Base-by-base conservation (phyloP, 371 early-diverging fungal species). In the Rhizopus delemar region DNA sequence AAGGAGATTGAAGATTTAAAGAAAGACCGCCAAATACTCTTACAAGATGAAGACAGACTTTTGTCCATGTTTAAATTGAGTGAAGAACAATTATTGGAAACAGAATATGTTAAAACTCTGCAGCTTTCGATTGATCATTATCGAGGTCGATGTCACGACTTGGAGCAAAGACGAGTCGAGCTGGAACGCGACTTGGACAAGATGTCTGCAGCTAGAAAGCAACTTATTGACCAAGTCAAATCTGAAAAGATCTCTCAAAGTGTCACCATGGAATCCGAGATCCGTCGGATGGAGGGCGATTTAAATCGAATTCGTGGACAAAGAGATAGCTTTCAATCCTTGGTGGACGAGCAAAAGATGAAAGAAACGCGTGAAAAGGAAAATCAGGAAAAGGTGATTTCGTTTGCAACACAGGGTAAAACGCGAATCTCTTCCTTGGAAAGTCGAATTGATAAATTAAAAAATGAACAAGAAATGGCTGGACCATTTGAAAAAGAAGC, bases 261-360 rank as follows among this genome's bases (percentile, higher is more conserved):
- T 6, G 54, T 52, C 56, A 71, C 73, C 0, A 63, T 91, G 41
- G 90, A 90, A 52, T 71, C 75, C 5, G 88, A 92, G 62, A 70
- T 93, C 54, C 78, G 84, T 41, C 81, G 82, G 48, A 57, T 92
- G 22, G 91, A 95, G 46, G 69, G 66, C 13, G 95, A 96, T 36
- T 70, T 93, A 45, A 80, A 84, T 6, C 81, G 93, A 28, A 73
- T 94, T 51, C 87, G 95, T 43, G 83, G 83, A 43, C 83, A 88
- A 54, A 86, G 97, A 41, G 94, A 96, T 72, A 75, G 78, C 39
- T 79, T 93, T 28, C 91, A 91, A 64, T 81, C 83, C 8, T 71
- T 75, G 38, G 75, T 90, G 6, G 93, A 93, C 43, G 82, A 87
- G 38, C 79, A 85, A 41, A 85, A 81, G 35, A 79, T 88, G 15